These are phyloP conservation scores for Eucalyptus marginata DNA, from an alignment of 345 rosid genomes.

Conservation along the genomic window DNA sequence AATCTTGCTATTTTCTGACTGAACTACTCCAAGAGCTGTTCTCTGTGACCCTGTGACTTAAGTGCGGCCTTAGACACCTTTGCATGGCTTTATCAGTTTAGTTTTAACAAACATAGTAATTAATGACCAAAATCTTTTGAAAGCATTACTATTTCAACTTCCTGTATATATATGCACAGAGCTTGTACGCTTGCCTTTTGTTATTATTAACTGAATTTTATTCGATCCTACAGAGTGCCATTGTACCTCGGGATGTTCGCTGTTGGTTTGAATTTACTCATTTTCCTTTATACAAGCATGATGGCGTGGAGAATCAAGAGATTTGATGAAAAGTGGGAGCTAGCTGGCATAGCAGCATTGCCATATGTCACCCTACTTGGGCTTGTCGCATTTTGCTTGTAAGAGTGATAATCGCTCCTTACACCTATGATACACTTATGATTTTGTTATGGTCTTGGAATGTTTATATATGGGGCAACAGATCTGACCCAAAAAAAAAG, in stretches of 20 bases:
- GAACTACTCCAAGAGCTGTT: neutral
- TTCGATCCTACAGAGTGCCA: slow-evolving; percentile 54
- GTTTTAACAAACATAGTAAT: neutral
- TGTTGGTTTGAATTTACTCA: slow-evolving; percentile 43
- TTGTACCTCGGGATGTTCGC: slow-evolving; percentile 69
- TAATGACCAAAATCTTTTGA: neutral
- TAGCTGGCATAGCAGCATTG: slow-evolving; percentile 58
- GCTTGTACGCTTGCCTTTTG: neutral
- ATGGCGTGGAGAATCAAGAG: slow-evolving; percentile 73
- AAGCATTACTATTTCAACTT: neutral
- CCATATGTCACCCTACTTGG: slow-evolving; percentile 84
- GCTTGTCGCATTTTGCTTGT: slow-evolving; percentile 78
- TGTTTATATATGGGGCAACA: neutral
- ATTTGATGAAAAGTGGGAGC: slow-evolving; percentile 90
- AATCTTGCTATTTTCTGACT: neutral
- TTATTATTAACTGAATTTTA: neutral
- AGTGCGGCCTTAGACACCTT: neutral
- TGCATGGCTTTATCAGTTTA: neutral
- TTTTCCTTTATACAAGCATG: slow-evolving; percentile 73
- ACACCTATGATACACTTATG: neutral
- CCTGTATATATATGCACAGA: neutral
- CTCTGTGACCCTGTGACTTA: neutral
- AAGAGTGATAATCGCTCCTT: slow-evolving; percentile 8
- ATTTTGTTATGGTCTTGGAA: neutral
- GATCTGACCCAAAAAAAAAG: too few relatives aligned